Conservation (phyloP, 2,329 filamentous ascomycete genomes). For the Aspergillus sp. region DNA sequence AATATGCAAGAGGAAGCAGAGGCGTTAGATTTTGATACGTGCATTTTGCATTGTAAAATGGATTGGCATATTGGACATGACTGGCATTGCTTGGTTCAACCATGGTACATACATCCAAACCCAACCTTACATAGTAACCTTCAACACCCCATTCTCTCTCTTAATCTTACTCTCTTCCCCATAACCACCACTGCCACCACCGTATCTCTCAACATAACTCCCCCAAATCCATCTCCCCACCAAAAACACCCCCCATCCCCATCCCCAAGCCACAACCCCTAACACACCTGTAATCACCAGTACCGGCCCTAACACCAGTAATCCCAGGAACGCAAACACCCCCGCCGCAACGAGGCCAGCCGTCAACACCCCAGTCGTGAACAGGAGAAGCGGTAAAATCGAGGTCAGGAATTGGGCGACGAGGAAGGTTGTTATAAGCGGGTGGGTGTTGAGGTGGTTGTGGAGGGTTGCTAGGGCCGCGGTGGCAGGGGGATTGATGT, state of each 20-base stretch:
- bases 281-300: slow-evolving; percentile 59
- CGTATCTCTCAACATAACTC: slow-evolving; percentile 1
- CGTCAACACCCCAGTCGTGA: slow-evolving; percentile 55
- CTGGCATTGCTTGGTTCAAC: no score
- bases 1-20: no score
- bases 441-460: slow-evolving; percentile 57
- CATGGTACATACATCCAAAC: not conserved
- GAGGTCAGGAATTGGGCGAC: slow-evolving; percentile 58
- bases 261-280: slow-evolving; percentile 60
- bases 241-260: slow-evolving; percentile 54
- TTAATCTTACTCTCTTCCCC: not conserved
- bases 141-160: slow-evolving; percentile 1
- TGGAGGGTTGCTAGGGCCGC: slow-evolving; percentile 52
- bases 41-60: no score
- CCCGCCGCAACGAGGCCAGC: slow-evolving; percentile 58
- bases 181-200: not conserved
- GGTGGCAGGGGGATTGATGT: slow-evolving; percentile 44
- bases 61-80: no score
- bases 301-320: slow-evolving; percentile 61
- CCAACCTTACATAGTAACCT: not conserved
- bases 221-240: slow-evolving; percentile 14
- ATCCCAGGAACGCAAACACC: slow-evolving; percentile 50
- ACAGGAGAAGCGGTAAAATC: slow-evolving; percentile 61
- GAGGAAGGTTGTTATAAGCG: slow-evolving; percentile 64
- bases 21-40: no score